phyloP scores from a whole-genome alignment of 371 early-diverging fungal species.

The Mortierella sp. region DNA sequence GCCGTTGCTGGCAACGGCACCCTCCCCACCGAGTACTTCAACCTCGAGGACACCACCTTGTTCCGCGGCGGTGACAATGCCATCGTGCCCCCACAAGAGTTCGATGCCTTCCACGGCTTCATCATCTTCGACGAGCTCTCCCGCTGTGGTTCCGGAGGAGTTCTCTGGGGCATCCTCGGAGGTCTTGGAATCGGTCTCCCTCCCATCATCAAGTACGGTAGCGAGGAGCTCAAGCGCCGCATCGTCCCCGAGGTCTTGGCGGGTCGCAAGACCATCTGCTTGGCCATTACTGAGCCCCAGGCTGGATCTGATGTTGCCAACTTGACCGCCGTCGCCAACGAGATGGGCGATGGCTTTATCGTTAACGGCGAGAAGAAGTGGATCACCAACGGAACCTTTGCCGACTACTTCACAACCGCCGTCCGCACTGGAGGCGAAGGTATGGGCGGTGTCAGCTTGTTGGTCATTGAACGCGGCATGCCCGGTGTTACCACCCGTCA shows the following conservation, averaged over 20 bases:
- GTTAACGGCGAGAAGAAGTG: constrained; percentile 92
- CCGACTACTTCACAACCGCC: constrained; percentile 79
- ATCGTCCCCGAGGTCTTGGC: constrained; percentile 78
- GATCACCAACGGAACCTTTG: constrained; percentile 90
- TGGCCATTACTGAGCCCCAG: constrained; percentile 79
- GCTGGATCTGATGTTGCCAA: constrained; percentile 89
- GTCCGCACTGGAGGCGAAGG: constrained; percentile 86
- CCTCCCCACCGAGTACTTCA: constrained; percentile 52
- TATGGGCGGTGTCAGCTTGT: constrained; percentile 84
- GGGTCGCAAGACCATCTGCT: constrained; percentile 85
- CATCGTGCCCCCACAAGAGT: constrained; percentile 68
- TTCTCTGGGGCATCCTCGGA: constrained; percentile 87
- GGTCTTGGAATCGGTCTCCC: constrained; percentile 83
- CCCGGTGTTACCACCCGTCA: constrained; percentile 90
- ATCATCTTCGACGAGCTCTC: constrained; percentile 85
- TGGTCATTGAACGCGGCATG: constrained; percentile 85
- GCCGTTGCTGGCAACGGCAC: constrained; percentile 67
- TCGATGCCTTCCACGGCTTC: constrained; percentile 85
- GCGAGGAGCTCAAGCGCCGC: constrained; percentile 75
- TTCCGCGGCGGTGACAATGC: constrained; percentile 61
- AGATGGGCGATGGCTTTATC: constrained; percentile 82
- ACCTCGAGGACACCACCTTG: constrained; percentile 37
- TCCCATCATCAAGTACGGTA: constrained; percentile 83
- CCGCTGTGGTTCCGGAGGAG: constrained; percentile 89
- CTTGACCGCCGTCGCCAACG: constrained; percentile 77